Base-by-base conservation (phyloP, 495 filamentous ascomycete genomes). In the Penicillium simplicissimum region DNA sequence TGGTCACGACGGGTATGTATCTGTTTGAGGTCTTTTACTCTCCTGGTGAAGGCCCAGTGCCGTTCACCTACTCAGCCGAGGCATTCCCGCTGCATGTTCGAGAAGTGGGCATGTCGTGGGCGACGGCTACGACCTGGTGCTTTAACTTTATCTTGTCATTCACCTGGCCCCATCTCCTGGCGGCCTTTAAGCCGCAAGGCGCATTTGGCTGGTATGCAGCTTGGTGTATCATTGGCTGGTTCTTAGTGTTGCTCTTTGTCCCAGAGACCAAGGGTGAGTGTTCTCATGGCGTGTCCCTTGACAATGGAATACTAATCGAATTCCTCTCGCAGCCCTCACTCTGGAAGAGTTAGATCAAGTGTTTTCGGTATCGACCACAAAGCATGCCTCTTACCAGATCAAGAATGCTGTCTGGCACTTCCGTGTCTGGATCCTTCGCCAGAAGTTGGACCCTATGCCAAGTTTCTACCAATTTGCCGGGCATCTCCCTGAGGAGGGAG, bases 101-200 rank as follows among this genome's bases (percentile, higher is more conserved):
- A 43, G 87, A 91, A 61, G 76, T 90, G 31, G 89, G 88, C 11
- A 91, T 91, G 88, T 80, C 83, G 0, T 87, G 83, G 76, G 81
- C 79, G 14, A 84, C 79, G 9, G 79, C 75, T 8, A 84, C 78
- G n/a, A 75, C 71, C 1, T 82, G 80, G 80, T 77, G 74, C 52
- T 81, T 81, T 58, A 81, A 80, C 45, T 82, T 83, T 58, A 76
- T 87, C 48, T 73, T 88, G 0, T 82, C 80, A 15, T 76, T 88
- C 19, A 87, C 85, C 0, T 87, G 83, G 74, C 85, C 84, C 0
- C 66, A 68, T 21, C 71, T 88, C 15, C 62, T 77, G 31, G 63
- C 64, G 1, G 74, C 79, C 6, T 81, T 88, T 58, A 79, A 76
- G 15, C 75, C 84, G 2, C 79, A 81, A 38, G 85, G 85, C 11